Evolutionary conservation across 768 basidiomycete genomes (phyloP).

Genomic region (Termitomyces sp.): DNA sequence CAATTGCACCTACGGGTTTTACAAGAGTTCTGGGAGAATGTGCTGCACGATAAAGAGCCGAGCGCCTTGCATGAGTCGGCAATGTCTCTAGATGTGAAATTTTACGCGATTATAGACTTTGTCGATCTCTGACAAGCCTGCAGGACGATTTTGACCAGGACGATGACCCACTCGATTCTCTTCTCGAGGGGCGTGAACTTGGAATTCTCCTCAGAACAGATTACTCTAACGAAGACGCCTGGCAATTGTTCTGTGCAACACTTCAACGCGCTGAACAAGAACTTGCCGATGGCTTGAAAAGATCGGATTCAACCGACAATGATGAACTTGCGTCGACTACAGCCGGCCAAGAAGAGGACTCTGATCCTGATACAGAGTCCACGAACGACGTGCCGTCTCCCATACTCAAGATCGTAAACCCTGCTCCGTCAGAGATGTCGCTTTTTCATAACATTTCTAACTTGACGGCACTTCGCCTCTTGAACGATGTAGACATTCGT

Average conservation of each 20-base stretch:
- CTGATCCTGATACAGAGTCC: slow-evolving; percentile 28
- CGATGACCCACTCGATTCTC: slow-evolving; percentile 48
- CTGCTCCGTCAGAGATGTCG: slow-evolving; percentile 32
- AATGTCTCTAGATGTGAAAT: slow-evolving; percentile 5
- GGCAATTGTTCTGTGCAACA: slow-evolving; percentile 46
- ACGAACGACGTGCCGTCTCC: slow-evolving; percentile 22
- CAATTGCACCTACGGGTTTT: slow-evolving; percentile 48
- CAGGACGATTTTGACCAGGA: slow-evolving; percentile 29
- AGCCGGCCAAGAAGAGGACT: slow-evolving; percentile 20
- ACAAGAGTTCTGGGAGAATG: slow-evolving; percentile 41
- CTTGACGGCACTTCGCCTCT: slow-evolving; percentile 54
- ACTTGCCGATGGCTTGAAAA: slow-evolving; percentile 25
- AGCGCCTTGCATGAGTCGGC: neutral
- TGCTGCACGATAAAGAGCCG: slow-evolving; percentile 2
- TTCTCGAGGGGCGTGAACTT: slow-evolving; percentile 40
- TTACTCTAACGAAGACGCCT: slow-evolving; percentile 60
- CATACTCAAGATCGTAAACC: slow-evolving; percentile 46
- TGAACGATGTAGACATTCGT: slow-evolving; percentile 69
- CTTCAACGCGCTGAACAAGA: slow-evolving; percentile 57
- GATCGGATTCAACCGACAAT: neutral
- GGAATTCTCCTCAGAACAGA: slow-evolving; percentile 73
- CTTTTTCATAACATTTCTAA: slow-evolving; percentile 53
- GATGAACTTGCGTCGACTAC: neutral
- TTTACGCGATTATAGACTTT: neutral
- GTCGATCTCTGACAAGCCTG: neutral